Conservation (phyloP, 129 eudicot species). For the Tanacetum coccineum region DNA sequence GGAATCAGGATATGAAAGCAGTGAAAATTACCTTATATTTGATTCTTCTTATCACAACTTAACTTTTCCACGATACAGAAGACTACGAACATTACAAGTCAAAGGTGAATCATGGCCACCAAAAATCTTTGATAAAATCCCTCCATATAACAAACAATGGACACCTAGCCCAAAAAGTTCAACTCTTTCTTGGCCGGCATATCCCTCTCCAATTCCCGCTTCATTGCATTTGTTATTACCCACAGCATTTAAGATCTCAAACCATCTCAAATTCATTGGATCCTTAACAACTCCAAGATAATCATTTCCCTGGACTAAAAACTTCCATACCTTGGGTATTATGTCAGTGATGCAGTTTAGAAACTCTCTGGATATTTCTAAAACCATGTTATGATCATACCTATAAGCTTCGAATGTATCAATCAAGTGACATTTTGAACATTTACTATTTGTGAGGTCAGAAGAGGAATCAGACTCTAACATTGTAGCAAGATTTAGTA, state of each 20-base stretch:
- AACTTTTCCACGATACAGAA: conserved; percentile 1
- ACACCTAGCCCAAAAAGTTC: conserved; percentile 35
- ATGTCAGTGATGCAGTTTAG: conserved; percentile 29
- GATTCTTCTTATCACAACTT: too few relatives aligned
- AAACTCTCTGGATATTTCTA: conserved; percentile 30
- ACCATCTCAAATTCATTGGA: conserved; percentile 42
- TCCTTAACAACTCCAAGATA: conserved; percentile 34
- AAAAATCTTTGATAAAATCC: conserved; percentile 39
- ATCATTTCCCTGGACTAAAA: conserved; percentile 29
- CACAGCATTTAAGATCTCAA: neutral
- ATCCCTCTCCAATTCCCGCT: neutral
- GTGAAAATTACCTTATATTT: too few relatives aligned
- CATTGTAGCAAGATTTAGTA: conserved; percentile 36
- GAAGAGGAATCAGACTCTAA: conserved; percentile 8
- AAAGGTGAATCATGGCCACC: conserved; percentile 29
- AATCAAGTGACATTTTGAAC: conserved; percentile 29
- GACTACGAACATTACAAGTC: conserved; percentile 15
- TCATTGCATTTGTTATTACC: conserved; percentile 13
- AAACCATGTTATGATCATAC: conserved; percentile 22
- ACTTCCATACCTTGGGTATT: conserved; percentile 40
- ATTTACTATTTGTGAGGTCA: conserved; percentile 18
- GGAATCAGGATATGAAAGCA: too few relatives aligned
- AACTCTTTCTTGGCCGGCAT: conserved; percentile 12
- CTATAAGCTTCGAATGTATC: conserved; percentile 22
- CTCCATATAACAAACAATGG: conserved; percentile 68